Evolutionary conservation across 257 asterid species (phyloP).

Genomic region (Lithospermum erythrorhizon): DNA sequence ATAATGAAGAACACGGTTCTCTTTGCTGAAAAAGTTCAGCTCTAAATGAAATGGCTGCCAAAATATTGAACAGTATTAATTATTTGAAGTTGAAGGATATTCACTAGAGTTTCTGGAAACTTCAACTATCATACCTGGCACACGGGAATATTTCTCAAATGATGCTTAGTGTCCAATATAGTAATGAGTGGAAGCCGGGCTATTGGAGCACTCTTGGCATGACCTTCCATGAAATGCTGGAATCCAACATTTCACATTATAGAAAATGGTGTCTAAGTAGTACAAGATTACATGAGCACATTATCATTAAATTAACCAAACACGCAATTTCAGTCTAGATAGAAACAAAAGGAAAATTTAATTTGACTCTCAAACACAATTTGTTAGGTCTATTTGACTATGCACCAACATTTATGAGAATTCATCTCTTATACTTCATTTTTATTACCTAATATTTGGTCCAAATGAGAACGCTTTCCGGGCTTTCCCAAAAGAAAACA

Average conservation of each 20-base stretch:
- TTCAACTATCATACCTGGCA: slow-evolving; percentile 55
- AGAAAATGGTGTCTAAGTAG: neutral
- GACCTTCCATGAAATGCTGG: slow-evolving; percentile 99
- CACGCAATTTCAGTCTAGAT: neutral
- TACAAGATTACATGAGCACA: neutral
- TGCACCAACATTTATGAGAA: neutral
- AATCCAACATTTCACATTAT: slow-evolving; percentile 10
- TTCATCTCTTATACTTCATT: neutral
- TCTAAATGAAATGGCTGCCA: slow-evolving; percentile 94
- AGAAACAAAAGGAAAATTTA: neutral
- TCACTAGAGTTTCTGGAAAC: neutral
- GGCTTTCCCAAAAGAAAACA: too few species aligned
- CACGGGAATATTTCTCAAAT: slow-evolving; percentile 70
- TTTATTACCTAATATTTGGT: neutral
- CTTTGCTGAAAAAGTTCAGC: slow-evolving; percentile 81
- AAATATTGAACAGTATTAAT: slow-evolving; percentile 13
- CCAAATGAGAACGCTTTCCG: neutral
- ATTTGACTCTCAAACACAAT: neutral
- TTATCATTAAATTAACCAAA: neutral
- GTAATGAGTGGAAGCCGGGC: slow-evolving; percentile 85
- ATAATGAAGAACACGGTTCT: slow-evolving; percentile 85
- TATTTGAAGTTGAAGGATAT: slow-evolving; percentile 7
- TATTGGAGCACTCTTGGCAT: slow-evolving; percentile 94
- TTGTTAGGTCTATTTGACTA: neutral
- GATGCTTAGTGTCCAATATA: slow-evolving; percentile 58